Evolutionary conservation across 768 basidiomycete species (phyloP).

Genomic region (Candolleomyces eurysporus): DNA sequence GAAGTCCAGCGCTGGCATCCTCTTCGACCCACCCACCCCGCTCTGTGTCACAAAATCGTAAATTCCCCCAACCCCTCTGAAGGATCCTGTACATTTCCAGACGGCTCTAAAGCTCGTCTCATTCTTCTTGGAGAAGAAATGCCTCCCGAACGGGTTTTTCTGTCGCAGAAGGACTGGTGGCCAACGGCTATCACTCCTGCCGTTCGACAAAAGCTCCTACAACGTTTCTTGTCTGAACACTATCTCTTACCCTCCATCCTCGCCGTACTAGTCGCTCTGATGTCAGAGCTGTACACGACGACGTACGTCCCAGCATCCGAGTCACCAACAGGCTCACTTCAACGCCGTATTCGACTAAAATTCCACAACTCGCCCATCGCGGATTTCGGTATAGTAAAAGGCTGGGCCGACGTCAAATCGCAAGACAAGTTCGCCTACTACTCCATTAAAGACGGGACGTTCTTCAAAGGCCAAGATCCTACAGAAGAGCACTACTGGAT

Average conservation of each 20-base stretch:
- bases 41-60: conserved; percentile 1
- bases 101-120: not conserved
- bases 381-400: conserved; percentile 44
- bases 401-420: conserved; percentile 28
- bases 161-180: not conserved
- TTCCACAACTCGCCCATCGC: conserved; percentile 38
- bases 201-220: not conserved
- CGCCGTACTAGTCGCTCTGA: conserved; percentile 30
- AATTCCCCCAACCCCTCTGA: not conserved
- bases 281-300: conserved; percentile 41
- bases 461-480: conserved; percentile 38
- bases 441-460: conserved; percentile 18
- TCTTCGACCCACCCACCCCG: not conserved
- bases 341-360: conserved; percentile 30
- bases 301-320: conserved; percentile 15
- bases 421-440: conserved; percentile 38
- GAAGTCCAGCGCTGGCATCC: not conserved
- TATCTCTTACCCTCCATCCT: conserved; percentile 30
- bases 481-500: conserved; percentile 46
- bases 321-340: not conserved
- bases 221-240: conserved; percentile 27
- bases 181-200: not conserved
- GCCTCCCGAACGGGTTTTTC: not conserved
- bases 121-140: not conserved
- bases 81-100: not conserved